A percentile compares a stretch with the other conserved stretches of the same genome.
Evolutionary conservation across 108 stramenopile species (phyloP).

Genomic region (Schizochytrium sp.): DNA sequence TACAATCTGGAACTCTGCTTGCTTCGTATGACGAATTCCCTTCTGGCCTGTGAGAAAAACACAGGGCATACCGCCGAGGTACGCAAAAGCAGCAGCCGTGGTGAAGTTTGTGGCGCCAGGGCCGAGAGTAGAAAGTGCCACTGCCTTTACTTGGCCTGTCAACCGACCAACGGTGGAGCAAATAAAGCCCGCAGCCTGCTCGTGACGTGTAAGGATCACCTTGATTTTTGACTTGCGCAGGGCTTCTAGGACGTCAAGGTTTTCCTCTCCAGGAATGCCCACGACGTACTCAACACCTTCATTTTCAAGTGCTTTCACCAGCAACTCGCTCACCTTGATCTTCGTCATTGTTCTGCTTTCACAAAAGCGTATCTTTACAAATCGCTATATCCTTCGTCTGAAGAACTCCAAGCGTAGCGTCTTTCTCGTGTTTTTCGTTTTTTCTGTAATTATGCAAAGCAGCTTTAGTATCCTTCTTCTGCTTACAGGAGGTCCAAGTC

Average conservation of each 20-base stretch:
- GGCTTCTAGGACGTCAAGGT: conserved; percentile 64
- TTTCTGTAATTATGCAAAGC: no score
- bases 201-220: conserved; percentile 64
- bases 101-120: conserved; percentile 67
- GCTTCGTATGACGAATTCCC: conserved; percentile 60
- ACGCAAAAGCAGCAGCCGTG: conserved; percentile 64
- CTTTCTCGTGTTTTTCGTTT: no score
- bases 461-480: no score
- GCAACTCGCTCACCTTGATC: conserved; percentile 45
- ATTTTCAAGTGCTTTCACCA: conserved; percentile 58
- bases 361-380: no score
- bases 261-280: conserved; percentile 69
- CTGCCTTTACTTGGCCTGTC: conserved; percentile 65
- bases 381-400: no score
- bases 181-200: conserved; percentile 69
- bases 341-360: neutral
- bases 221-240: conserved; percentile 63
- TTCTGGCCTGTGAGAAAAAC: conserved; percentile 66
- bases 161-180: conserved; percentile 64
- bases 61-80: conserved; percentile 63
- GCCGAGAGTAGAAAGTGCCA: conserved; percentile 65
- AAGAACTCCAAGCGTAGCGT: no score
- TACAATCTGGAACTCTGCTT: conserved; percentile 66
- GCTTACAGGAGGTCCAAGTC: no score
- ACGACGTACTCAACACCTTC: conserved; percentile 67